Percentiles rank a stretch among this genome's conserved stretches.
These are phyloP conservation scores for Coffea humblotiana DNA, from an alignment of 305 asterid genomes.

Conservation along the genomic window DNA sequence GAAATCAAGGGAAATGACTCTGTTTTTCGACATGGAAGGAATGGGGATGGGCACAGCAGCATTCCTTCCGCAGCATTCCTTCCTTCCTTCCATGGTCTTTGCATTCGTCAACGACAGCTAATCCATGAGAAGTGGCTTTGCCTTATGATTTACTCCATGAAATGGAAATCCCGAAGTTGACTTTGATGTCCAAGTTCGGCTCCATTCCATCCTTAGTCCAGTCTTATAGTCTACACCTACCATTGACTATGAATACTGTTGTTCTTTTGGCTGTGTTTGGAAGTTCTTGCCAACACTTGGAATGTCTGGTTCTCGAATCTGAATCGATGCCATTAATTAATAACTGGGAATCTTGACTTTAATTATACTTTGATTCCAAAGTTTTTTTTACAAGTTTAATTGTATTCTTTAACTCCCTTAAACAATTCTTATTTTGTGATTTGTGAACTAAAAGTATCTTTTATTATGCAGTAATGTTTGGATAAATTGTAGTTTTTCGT, in stretches of 20 bases:
- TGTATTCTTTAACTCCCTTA: too few species aligned
- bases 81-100: too few species aligned
- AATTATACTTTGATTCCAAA: too few species aligned
- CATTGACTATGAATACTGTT: not conserved
- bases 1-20: not conserved
- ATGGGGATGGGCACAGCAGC: not conserved
- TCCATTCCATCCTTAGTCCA: not conserved
- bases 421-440: too few species aligned
- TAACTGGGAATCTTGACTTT: too few species aligned
- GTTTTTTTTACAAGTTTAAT: too few species aligned
- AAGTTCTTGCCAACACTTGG: not conserved
- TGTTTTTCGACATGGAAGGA: not conserved
- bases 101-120: not conserved
- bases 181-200: not conserved
- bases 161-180: not conserved
- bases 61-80: too few species aligned
- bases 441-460: too few species aligned
- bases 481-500: too few species aligned
- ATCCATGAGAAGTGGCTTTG: too few species aligned
- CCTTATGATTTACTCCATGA: too few species aligned
- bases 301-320: not conserved
- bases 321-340: not conserved
- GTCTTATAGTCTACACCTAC: not conserved
- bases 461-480: too few species aligned
- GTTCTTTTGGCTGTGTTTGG: not conserved